Percentiles rank a stretch among this genome's conserved stretches.
Conservation (phyloP, 2,329 filamentous ascomycete genomes). For the Cadophora luteo-olivacea region DNA sequence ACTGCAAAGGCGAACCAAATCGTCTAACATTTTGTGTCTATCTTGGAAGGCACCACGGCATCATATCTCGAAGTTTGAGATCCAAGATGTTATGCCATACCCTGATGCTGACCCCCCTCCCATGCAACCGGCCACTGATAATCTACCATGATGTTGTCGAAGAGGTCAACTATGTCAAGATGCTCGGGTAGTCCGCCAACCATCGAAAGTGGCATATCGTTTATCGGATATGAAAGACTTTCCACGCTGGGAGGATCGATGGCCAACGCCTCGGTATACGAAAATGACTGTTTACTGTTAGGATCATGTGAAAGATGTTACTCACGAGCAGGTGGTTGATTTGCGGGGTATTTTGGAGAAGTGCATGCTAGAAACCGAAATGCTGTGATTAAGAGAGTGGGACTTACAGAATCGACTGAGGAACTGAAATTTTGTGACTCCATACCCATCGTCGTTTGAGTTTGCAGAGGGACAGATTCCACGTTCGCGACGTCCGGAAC, state of each 20-base stretch:
- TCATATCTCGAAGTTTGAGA: neutral
- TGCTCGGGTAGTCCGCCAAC: constrained; percentile 11
- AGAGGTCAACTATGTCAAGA: constrained; percentile 21
- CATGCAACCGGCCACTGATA: constrained; percentile 6
- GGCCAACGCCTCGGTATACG: neutral
- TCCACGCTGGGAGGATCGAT: constrained; percentile 9
- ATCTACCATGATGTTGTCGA: constrained; percentile 22
- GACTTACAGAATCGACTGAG: constrained; percentile 11
- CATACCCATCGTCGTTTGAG: neutral
- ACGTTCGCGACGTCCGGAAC: neutral
- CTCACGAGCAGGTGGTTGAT: too few relatives aligned
- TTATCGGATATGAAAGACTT: constrained; percentile 22
- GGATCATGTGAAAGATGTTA: neutral
- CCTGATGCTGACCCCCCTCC: neutral
- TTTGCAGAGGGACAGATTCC: neutral
- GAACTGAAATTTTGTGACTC: neutral
- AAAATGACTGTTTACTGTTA: neutral
- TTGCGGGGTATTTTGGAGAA: too few relatives aligned
- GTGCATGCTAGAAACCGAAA: too few relatives aligned
- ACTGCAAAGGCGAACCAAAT: too few relatives aligned
- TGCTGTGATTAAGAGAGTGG: neutral
- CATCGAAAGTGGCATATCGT: constrained; percentile 20
- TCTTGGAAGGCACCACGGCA: neutral
- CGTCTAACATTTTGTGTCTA: too few relatives aligned
- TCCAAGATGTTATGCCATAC: neutral